Evolutionary conservation across 768 basidiomycete genomes (phyloP), one percentile per base, ranked within the genome.

Genomic region (Lactarius tabidus): DNA sequence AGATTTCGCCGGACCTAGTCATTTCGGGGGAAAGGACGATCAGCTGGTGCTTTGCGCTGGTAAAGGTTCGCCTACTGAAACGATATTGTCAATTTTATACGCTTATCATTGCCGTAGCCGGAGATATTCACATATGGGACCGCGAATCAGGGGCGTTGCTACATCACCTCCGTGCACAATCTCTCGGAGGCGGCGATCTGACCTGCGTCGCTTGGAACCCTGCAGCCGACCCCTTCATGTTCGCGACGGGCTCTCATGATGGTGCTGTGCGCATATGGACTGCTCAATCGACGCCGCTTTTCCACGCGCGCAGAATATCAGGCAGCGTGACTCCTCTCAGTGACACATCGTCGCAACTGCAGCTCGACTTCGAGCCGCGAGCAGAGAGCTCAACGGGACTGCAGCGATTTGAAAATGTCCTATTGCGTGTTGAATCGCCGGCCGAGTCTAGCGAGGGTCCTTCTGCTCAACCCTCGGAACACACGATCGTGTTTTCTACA

Each of bases 91-190:
- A 39, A 62, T 66, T 36, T 43, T 29, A 54, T 28, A 61, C 26
- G 43, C 31, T 57, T 57, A 17, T 35, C 62, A 58, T n/a, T 63
- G 48, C 23, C 52, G 53, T 65, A 91, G 91, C 83, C 66, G 91
- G 91, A 5, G 89, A 91, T 70, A 86, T 93, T 17, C 87, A 90
- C 71, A 89, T 93, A 15, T 93, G 91, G 91, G 91, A 93, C 71
- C 84, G 86, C 65, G 90, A 92, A 75, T 88, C 88, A 14, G 91
- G 84, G 6, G 80, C 84, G 9, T 77, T 91, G 1, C 78, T 93
- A 3, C 90, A 91, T 67, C 82, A 86, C 67, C 81, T 93, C 69
- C 84, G 82, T 17, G 81, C 85, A 33, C 87, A 86, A 71, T 78
- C 77, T 17, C 80, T 83, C 35, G 82, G 84, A 10, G 88, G 87